phyloP scores from a whole-genome alignment of 1,284 basidiomycete species.

The Trichosporon inkin region DNA sequence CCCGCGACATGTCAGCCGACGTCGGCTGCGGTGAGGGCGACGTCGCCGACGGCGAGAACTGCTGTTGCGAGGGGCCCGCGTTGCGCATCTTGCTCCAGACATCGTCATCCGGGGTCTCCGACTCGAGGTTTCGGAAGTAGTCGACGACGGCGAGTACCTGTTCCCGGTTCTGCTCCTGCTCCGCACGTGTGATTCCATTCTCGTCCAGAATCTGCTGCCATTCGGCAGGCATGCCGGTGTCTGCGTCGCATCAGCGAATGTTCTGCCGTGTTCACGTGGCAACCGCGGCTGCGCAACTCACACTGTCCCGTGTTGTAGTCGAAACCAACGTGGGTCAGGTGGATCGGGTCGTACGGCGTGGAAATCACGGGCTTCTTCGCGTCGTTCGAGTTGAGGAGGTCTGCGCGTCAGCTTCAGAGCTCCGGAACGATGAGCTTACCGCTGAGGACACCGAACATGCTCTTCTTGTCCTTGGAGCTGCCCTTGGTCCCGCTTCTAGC shows the following conservation, averaged over 20 bases:
- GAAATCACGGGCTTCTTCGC: slow-evolving; percentile 71
- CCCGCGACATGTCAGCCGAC: slow-evolving; percentile 42
- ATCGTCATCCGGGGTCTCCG: slow-evolving; percentile 53
- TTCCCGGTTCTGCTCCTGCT: slow-evolving; percentile 97
- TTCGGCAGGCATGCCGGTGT: slow-evolving; percentile 94
- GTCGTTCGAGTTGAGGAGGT: slow-evolving; percentile 64
- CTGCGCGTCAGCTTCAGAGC: slow-evolving; percentile 41
- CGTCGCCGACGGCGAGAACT: slow-evolving; percentile 19
- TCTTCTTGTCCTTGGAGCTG: slow-evolving; percentile 51
- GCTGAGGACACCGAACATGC: slow-evolving; percentile 50
- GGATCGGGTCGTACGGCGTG: slow-evolving; percentile 97
- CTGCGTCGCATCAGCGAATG: slow-evolving; percentile 21
- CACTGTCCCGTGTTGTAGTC: slow-evolving; percentile 97
- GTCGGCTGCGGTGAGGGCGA: slow-evolving; percentile 21
- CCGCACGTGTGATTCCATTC: slow-evolving; percentile 86
- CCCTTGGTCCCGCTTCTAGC: slow-evolving; percentile 49
- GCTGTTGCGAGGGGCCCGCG: slow-evolving; percentile 33
- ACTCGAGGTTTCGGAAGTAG: slow-evolving; percentile 61
- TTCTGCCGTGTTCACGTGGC: background rate
- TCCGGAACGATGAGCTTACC: slow-evolving; percentile 31
- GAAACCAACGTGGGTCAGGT: slow-evolving; percentile 98
- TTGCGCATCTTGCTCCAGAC: slow-evolving; percentile 71
- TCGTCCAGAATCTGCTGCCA: slow-evolving; percentile 98
- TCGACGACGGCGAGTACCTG: slow-evolving; percentile 98
- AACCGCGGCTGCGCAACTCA: slow-evolving; percentile 26